Base-by-base conservation (phyloP, 768 basidiomycete genomes). In the Suillus alpinus region DNA sequence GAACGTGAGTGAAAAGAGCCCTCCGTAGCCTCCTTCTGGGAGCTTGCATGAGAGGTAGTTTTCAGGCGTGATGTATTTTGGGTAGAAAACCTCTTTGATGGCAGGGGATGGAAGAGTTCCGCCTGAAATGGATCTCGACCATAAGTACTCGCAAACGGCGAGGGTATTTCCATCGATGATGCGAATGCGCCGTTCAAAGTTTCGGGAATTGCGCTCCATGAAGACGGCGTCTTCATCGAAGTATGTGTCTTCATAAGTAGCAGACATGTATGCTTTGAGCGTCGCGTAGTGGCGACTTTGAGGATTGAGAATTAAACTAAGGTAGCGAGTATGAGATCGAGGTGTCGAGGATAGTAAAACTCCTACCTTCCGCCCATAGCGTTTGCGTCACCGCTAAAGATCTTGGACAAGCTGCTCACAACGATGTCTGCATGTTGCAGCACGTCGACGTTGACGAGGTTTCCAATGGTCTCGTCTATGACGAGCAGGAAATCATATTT, bases 121-220 rank as follows among this genome's bases (percentile, higher is more conserved):
- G 20, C 72, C 80, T 3, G 76, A 74, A 32, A 78, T 58, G 0
- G 88, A 88, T 51, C 82, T 84, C 2, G 84, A 79, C 41, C 79
- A 82, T 32, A 99, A 79, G 71, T 89, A 85, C 58, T 91, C 88
- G 73, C 94, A 95, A 59, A 95, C 78, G 47, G 83, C 83, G 70
- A 93, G 87, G 4, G 95, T 80, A 72, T 96, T 98, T 36, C 74
- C 72, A 72, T 98, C 93, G 73, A 96, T 93, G 57, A 78, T 71
- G 59, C 79, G 79, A 65, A 94, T 82, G 58, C 96, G 92, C 8
- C 77, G 79, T 56, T 81, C 76, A 78, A 96, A 98, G 76, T 97
- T 88, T 56, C 96, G 92, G 18, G 96, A 98, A 76, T 99, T 99
- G 65, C 95, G 91, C 71, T 99, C 96, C 91, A 99, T 91, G 80